A percentile compares a stretch with the other conserved stretches of the same genome.
Evolutionary conservation across 2,329 filamentous ascomycete genomes (phyloP).

Genomic region (Colletotrichum sp.): DNA sequence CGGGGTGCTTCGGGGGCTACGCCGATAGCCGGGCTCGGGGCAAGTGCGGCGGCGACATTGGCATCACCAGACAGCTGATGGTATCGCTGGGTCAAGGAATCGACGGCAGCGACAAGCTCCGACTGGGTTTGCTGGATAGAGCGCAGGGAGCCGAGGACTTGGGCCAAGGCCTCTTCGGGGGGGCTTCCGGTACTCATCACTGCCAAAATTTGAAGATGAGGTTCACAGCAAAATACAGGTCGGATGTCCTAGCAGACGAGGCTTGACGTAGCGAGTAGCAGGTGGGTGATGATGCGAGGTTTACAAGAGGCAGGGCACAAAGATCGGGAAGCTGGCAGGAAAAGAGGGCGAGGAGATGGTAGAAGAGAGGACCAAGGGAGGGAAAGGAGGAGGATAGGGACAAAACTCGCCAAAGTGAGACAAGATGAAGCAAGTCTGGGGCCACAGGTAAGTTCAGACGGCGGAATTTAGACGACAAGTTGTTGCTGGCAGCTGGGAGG

Average conservation of each 20-base stretch:
- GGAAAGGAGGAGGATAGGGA: not conserved
- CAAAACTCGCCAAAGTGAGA: not conserved
- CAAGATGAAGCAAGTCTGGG: not conserved
- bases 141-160: constrained; percentile 34
- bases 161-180: constrained; percentile 32
- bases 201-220: not conserved
- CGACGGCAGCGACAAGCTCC: constrained; percentile 43
- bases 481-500: not conserved
- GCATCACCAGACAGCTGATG: constrained; percentile 5
- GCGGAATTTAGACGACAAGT: not conserved
- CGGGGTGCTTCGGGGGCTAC: not conserved
- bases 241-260: not conserved
- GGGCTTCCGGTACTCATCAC: constrained; percentile 1
- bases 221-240: not conserved
- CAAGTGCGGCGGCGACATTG: not conserved
- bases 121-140: constrained; percentile 45
- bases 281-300: not conserved
- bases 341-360: not conserved
- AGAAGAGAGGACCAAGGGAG: not conserved
- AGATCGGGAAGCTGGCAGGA: not conserved
- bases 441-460: not conserved
- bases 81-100: constrained; percentile 37
- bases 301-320: not conserved
- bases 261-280: not conserved
- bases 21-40: not conserved